These are phyloP conservation scores for Pythium utonaiense DNA, from an alignment of 352 stramenopile genomes.

Conservation along the genomic window DNA sequence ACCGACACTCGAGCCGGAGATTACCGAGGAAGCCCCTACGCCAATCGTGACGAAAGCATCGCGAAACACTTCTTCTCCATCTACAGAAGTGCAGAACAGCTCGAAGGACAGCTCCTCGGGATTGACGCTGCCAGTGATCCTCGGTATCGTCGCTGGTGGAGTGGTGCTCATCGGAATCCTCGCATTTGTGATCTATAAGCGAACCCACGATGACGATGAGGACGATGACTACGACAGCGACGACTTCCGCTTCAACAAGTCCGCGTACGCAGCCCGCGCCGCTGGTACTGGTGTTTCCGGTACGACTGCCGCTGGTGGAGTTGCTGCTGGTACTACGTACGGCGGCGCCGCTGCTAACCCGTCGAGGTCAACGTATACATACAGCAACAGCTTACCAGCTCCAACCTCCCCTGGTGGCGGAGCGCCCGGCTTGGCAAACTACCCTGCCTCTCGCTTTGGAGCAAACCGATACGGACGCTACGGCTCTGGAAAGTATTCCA, in stretches of 20 bases:
- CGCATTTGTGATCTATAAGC: not conserved
- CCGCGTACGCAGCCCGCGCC: not conserved
- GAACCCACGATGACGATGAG: not conserved
- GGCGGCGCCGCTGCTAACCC: not conserved
- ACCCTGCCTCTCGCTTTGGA: not conserved
- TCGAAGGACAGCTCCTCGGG: not conserved
- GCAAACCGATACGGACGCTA: not conserved
- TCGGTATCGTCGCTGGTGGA: not conserved
- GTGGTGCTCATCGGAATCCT: not conserved
- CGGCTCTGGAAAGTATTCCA: not conserved
- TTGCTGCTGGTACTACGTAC: not conserved
- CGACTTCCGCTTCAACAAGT: slow-evolving; percentile 3
- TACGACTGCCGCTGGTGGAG: too few species aligned
- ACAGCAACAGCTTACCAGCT: not conserved
- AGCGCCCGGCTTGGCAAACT: not conserved
- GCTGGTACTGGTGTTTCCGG: not conserved
- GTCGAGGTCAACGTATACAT: not conserved
- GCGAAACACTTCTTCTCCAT: not conserved
- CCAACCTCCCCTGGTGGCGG: not conserved
- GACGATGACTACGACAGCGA: not conserved
- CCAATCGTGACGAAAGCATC: not conserved
- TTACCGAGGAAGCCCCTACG: not conserved
- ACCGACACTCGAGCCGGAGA: not conserved
- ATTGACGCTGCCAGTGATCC: not conserved
- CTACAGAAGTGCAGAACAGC: not conserved